Base-by-base conservation (phyloP, 495 filamentous ascomycete genomes). In the Polyplosphaeria fusca region DNA sequence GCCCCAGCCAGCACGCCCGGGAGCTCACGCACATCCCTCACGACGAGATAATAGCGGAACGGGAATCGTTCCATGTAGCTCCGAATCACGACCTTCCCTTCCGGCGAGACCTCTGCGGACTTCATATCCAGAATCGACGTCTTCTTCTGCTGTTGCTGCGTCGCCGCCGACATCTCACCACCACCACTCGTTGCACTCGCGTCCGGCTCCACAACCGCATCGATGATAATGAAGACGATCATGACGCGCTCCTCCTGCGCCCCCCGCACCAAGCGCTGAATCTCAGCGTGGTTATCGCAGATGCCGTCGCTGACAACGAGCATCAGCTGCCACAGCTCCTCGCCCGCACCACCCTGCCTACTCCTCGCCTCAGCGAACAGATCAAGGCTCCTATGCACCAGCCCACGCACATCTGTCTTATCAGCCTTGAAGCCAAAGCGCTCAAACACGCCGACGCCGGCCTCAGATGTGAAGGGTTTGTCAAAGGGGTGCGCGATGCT, bases 161-260 rank as follows among this genome's bases (percentile, higher is more conserved):
- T 22, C 14, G 12, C 19, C 14, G 20, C n/a, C 35, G 5, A 19
- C 13, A 22, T 7, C 5, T 13, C 22, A 24, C 4, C 27, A 13
- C 13, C 28, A n/a, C n/a, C n/a, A n/a, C n/a, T n/a, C 47, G 24
- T 5, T 16, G 20, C 48, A 20, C 18, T 9, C 9, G 22, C 16
- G 4, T 24, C 40, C 53, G 47, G 61, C 48, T 46, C 59, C 55
- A 56, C 64, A 40, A 85, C 78, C 28, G 90, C 84, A 74, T 98
- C 93, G 59, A 98, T 86, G 58, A 99, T 86, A 43, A 99, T 86
- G 63, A 97, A 99, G 0, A 99, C 91, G 47, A 97, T 85, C 93
- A 99, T 96, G 64, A 99, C 91, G 9, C 89, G 77, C 70, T 96
- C 89, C 70, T 96, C 92, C 61, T 88, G 83, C 2, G 93, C 91